Evolutionary conservation across 2,329 filamentous ascomycete species (phyloP), one percentile per base, ranked within the genome.

Genomic region (Aureobasidium sp.): DNA sequence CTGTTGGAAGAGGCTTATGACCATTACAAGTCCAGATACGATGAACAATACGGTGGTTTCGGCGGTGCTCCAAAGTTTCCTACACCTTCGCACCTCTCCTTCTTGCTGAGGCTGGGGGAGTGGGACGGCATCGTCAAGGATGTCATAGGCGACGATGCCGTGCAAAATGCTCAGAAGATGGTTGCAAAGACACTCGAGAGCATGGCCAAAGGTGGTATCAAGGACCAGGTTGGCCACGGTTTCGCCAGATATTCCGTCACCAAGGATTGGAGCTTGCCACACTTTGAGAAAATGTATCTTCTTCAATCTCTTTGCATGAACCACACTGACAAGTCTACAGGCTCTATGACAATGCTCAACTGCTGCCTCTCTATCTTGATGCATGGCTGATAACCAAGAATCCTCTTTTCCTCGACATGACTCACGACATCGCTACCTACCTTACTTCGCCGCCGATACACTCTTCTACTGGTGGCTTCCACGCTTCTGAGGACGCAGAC

Each of bases 221-320:
- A 88, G 64, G 88, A 91, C 67, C 87, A 89, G 63, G 82, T 93
- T 62, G 88, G 89, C 45, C 83, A 88, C 69, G 89, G 89, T 7
- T 90, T 91, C 67, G 84, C 87, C 38, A 84, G 93, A 55, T 96
- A 95, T 71, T 95, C 90, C 15, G 88, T 95, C 8, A 97, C 93
- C 0, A 78, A 85, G 15, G 89, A 97, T 74, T 99, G 94, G 94
- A 89, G 88, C 64, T 78, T 97, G 49, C 94, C 94, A 11, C 92
- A 96, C 71, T 99, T 97, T 67, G 94, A 99, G 76, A 97, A 97
- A 77, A 91, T 97, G 82, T 71, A 62, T 61, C 69, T 58, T 15
- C 2, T 54, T 23, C 23, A 3, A 23, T 7, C 11, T 25, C 8
- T 37, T 27, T 2, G n/a, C 43, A 57, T 37, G 17, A 33, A 11